Percentiles rank a stretch among this genome's conserved stretches.
phyloP scores from a whole-genome alignment of 306 rosid species.

The Luffa aegyptiaca region DNA sequence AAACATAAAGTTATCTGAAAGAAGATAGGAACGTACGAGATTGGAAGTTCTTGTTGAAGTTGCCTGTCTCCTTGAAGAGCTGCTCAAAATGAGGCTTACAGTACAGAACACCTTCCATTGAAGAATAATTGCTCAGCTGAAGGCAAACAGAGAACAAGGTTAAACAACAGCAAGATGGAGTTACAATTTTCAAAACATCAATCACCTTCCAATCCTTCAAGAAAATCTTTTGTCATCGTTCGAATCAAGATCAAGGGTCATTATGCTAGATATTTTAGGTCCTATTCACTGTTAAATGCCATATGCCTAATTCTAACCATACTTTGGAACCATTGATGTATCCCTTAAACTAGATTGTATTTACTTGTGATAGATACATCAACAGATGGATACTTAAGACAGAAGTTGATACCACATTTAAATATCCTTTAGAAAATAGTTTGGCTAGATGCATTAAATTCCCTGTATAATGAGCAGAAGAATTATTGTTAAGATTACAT shows the following conservation, averaged over 20 bases:
- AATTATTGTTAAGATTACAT: background rate
- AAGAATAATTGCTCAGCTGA: slow-evolving; percentile 90
- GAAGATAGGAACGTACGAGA: slow-evolving; percentile 44
- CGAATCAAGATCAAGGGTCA: background rate
- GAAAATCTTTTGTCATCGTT: background rate
- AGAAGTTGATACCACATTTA: background rate
- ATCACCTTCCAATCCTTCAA: background rate
- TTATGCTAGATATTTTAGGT: background rate
- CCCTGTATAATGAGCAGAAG: background rate
- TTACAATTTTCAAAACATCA: background rate
- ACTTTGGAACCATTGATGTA: background rate
- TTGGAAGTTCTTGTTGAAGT: slow-evolving; percentile 74
- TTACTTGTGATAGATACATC: background rate
- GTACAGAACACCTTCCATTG: slow-evolving; percentile 92
- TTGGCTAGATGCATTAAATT: background rate
- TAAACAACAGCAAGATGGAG: too few species aligned
- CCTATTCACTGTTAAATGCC: background rate
- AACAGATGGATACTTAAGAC: background rate
- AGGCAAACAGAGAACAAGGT: slow-evolving; percentile 1
- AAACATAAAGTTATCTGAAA: slow-evolving; percentile 8
- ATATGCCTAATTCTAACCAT: background rate
- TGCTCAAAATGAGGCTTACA: slow-evolving; percentile 95
- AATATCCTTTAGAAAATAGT: background rate
- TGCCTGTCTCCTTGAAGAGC: slow-evolving; percentile 86
- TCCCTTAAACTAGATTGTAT: background rate